Base-by-base conservation (phyloP, 257 asterid species). In the Paulownia fortunei region DNA sequence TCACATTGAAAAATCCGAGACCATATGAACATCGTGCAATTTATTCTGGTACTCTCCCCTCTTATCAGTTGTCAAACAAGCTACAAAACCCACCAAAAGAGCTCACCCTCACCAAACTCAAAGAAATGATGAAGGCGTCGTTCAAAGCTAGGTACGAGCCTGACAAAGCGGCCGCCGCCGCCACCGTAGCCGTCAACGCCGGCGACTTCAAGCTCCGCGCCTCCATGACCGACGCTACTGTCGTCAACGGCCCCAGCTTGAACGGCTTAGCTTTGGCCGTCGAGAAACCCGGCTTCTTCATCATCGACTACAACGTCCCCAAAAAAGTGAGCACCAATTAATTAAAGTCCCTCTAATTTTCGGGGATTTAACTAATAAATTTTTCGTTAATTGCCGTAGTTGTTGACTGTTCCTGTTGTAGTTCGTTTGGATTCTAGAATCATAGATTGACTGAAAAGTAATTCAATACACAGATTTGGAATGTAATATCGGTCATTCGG, bases 131-230 rank as follows among this genome's bases (percentile, higher is more conserved):
- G 97, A 94, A 91, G 83, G 95, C 92, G 44, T 89, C 96, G 84
- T 85, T 94, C 83, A 94, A 89, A 71, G 92, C 94, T 39, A 86
- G 90, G 74, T 91, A 91, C 63, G 97, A 94, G 76, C 77, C 92
- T 5, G 97, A 94, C 67, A 88, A 89, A 62, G 92, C 89, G 59
- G 85, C 89, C 72, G 91, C 92, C 75, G 85, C 89, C 80, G 82
- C 96, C 79, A 86, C 97, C 18, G 91, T 95, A 12, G 81, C 90
- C 80, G 72, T 88, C 86, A 95, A 88, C 85, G 94, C 97, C 91
- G 97, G 97, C 11, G 98, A 95, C 83, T 67, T 95, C 81, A 95
- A 79, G 89, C 93, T 95, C 82, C 90, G 94, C 32, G 98, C 97
- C 52, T 85, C 97, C 78, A 81, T 93, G 85, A 95, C 98, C 30